Percentiles rank a stretch among this genome's conserved stretches.
Evolutionary conservation across 176 grass and related monocot species (phyloP).

Genomic region (Dactylis glomerata): DNA sequence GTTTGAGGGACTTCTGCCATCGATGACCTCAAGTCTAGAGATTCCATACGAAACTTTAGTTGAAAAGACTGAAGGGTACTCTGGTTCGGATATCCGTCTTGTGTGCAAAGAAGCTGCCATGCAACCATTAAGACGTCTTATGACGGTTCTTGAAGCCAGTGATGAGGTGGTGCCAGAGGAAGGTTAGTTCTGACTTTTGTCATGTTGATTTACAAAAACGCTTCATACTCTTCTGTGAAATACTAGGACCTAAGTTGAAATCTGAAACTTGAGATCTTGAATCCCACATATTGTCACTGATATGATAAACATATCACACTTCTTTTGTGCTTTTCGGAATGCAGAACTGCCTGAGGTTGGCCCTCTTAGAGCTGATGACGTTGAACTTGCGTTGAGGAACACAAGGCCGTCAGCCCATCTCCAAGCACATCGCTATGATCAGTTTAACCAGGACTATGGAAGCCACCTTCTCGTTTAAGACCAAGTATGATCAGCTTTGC

Average conservation of each 20-base stretch:
- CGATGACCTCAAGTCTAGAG: slow-evolving; percentile 39
- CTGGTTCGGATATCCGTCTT: slow-evolving; percentile 87
- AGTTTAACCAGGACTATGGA: slow-evolving; percentile 88
- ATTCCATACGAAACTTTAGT: slow-evolving; percentile 67
- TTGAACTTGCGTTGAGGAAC: slow-evolving; percentile 77
- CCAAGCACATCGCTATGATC: slow-evolving; percentile 75
- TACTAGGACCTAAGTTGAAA: neutral
- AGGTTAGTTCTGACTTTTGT: slow-evolving; percentile 43
- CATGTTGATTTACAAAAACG: neutral
- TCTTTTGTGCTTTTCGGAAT: neutral
- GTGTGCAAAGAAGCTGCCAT: slow-evolving; percentile 97
- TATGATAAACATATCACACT: neutral
- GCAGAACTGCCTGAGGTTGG: slow-evolving; percentile 77
- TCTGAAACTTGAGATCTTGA: neutral
- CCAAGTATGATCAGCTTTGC: slow-evolving; percentile 1
- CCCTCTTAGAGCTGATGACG: slow-evolving; percentile 59
- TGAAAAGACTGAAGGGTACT: slow-evolving; percentile 83
- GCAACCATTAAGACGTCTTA: slow-evolving; percentile 83
- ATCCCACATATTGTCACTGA: neutral
- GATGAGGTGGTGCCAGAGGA: slow-evolving; percentile 51
- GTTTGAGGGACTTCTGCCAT: slow-evolving; percentile 79
- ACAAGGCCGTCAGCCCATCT: slow-evolving; percentile 88
- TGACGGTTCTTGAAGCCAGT: slow-evolving; percentile 64
- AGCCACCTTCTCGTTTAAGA: slow-evolving; percentile 64
- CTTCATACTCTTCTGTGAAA: neutral